Evolutionary conservation across 2,329 filamentous ascomycete species (phyloP).

Genomic region (Simplicillium sp.): DNA sequence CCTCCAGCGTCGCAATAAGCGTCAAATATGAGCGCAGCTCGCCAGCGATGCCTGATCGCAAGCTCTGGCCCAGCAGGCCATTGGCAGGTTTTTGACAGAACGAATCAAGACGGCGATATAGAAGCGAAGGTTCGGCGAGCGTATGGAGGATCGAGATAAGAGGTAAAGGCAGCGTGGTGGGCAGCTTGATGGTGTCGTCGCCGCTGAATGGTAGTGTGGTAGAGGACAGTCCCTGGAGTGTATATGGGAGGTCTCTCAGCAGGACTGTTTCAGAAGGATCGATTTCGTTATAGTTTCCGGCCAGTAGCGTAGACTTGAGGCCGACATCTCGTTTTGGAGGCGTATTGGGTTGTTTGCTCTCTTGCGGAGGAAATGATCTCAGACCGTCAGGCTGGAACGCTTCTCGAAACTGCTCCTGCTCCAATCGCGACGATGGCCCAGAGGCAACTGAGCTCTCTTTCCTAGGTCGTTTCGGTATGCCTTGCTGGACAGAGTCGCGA

Average conservation of each 20-base stretch:
- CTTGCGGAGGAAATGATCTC: conserved; percentile 31
- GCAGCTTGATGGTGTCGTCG: conserved; percentile 62
- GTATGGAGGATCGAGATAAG: conserved; percentile 81
- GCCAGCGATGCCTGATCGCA: conserved; percentile 74
- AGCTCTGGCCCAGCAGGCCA: conserved; percentile 83
- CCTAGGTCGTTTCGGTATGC: conserved; percentile 25
- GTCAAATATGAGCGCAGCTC: conserved; percentile 86
- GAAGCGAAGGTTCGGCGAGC: conserved; percentile 83
- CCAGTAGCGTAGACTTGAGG: conserved; percentile 47
- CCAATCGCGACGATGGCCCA: conserved; percentile 25
- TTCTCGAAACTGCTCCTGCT: conserved; percentile 40
- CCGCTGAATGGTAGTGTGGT: conserved; percentile 70
- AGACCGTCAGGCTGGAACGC: conserved; percentile 46
- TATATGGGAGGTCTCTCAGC: conserved; percentile 79
- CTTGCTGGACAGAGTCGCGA: conserved; percentile 24
- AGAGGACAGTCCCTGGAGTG: conserved; percentile 84
- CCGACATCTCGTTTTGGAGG: conserved; percentile 37
- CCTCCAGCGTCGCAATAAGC: conserved; percentile 84
- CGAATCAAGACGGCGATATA: conserved; percentile 70
- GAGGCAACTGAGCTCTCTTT: conserved; percentile 26
- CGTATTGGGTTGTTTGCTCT: conserved; percentile 20
- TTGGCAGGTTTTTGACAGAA: conserved; percentile 77
- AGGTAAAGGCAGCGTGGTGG: conserved; percentile 69
- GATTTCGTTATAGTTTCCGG: conserved; percentile 45
- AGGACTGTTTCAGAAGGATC: conserved; percentile 57